phyloP scores from a whole-genome alignment of 2,329 filamentous ascomycete genomes.

The Cephalotrichum gorgonifer region DNA sequence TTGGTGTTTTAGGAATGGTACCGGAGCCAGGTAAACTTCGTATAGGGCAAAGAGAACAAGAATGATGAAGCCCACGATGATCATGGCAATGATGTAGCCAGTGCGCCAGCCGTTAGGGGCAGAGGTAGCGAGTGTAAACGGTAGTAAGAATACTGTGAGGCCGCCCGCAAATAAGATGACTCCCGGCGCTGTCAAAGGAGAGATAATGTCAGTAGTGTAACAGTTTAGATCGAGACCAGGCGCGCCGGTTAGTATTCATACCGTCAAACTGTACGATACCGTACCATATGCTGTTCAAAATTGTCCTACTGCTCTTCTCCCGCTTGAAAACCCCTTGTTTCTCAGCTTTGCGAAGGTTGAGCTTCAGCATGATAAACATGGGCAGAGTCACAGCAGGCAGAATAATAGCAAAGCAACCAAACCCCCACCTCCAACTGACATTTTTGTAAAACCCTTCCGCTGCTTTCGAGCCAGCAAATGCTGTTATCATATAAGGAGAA shows the following conservation, averaged over 20 bases:
- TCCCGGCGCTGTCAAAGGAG: conserved; percentile 24
- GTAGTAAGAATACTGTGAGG: conserved; percentile 50
- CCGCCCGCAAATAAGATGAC: conserved; percentile 43
- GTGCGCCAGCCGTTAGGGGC: conserved; percentile 36
- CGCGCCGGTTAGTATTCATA: not conserved
- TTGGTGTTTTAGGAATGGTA: conserved; percentile 44
- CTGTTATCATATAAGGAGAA: conserved; percentile 30
- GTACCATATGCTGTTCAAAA: conserved; percentile 21
- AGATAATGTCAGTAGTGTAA: too few relatives aligned
- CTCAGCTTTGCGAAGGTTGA: conserved; percentile 47
- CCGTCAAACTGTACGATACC: conserved; percentile 49
- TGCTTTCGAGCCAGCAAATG: conserved; percentile 25
- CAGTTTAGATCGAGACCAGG: not conserved
- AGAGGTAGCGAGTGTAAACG: conserved; percentile 44
- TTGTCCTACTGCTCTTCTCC: conserved; percentile 22
- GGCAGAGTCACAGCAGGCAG: conserved; percentile 53
- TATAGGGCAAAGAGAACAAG: conserved; percentile 45
- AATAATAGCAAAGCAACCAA: conserved; percentile 52
- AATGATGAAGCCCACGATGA: conserved; percentile 45
- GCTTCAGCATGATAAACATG: conserved; percentile 43
- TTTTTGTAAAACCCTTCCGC: conserved; percentile 18
- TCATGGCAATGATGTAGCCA: conserved; percentile 40
- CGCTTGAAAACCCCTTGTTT: conserved; percentile 34
- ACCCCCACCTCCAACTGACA: conserved; percentile 29
- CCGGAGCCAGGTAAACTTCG: conserved; percentile 45